phyloP scores from a whole-genome alignment of 2,329 filamentous ascomycete species.

The Meredithiella fracta region DNA sequence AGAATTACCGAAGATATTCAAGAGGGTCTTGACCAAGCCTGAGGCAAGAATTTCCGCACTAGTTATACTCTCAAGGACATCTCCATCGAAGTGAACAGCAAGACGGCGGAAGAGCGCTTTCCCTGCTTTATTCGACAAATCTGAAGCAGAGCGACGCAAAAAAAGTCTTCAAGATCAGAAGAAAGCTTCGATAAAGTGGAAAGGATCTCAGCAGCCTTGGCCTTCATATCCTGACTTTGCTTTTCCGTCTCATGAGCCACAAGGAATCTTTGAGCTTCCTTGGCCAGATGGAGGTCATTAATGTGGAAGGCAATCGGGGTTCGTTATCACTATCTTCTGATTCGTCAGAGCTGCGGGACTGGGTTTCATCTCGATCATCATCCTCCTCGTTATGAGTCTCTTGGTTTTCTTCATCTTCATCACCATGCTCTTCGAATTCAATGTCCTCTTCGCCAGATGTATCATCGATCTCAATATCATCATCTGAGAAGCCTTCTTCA shows the following conservation, averaged over 20 bases:
- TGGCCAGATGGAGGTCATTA: conserved; percentile 52
- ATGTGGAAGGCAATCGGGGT: conserved; percentile 30
- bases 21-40: conserved; percentile 67
- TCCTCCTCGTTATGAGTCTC: conserved; percentile 4
- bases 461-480: conserved; percentile 8
- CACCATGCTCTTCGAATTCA: conserved; percentile 20
- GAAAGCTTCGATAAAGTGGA: conserved; percentile 56
- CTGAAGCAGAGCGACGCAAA: conserved; percentile 38
- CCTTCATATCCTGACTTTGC: conserved; percentile 53
- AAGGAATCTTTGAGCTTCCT: conserved; percentile 67
- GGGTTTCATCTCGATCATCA: conserved; percentile 31
- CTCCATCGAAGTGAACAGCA: conserved; percentile 71
- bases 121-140: conserved; percentile 34
- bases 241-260: conserved; percentile 66
- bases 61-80: conserved; percentile 82
- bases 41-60: conserved; percentile 89
- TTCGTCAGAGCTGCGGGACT: conserved; percentile 42
- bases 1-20: conserved; percentile 64
- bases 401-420: conserved; percentile 25
- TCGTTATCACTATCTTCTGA: conserved; percentile 31
- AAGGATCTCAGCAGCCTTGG: conserved; percentile 63
- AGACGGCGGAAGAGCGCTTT: conserved; percentile 55
- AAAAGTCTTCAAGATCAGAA: conserved; percentile 53
- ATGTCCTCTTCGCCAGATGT: conserved; percentile 15
- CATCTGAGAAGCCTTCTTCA: conserved; percentile 1